phyloP scores from a whole-genome alignment of 805 yeast genomes.

The Komagataella pastoris region DNA sequence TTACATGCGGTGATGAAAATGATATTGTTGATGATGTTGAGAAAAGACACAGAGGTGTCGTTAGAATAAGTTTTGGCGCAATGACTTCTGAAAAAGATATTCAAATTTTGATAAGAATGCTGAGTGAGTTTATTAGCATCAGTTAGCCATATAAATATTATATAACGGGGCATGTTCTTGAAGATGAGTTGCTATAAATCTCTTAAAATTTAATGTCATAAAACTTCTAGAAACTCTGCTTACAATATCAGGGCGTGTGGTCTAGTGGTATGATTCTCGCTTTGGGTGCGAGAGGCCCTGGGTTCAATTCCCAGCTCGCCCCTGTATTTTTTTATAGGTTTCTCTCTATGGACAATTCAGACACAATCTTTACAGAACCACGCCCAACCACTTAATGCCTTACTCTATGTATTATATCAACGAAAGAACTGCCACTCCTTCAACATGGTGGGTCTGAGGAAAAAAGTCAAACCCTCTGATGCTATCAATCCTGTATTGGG shows the following conservation, averaged over 20 bases:
- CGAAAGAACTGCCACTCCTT: conserved; percentile 30
- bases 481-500: conserved; percentile 58
- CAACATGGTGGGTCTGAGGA: conserved; percentile 5
- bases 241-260: conserved; percentile 14
- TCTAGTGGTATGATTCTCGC: conserved; percentile 48
- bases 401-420: neutral
- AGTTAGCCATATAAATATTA: no score
- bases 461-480: conserved; percentile 93
- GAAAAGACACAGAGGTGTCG: conserved; percentile 24
- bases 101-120: conserved; percentile 12
- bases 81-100: conserved; percentile 20
- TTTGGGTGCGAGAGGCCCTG: conserved; percentile 45
- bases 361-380: neutral
- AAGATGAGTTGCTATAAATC: neutral
- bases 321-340: conserved; percentile 10
- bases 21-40: conserved; percentile 16
- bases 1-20: conserved; percentile 25
- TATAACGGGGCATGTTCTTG: no score
- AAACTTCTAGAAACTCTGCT: neutral
- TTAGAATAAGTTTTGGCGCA: conserved; percentile 28
- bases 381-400: neutral
- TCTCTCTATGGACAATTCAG: neutral
- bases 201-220: neutral
- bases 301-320: conserved; percentile 36
- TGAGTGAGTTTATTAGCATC: neutral